These are phyloP conservation scores for Cutaneotrichosporon mucoides DNA, from an alignment of 1,284 basidiomycete species.

Conservation along the genomic window DNA sequence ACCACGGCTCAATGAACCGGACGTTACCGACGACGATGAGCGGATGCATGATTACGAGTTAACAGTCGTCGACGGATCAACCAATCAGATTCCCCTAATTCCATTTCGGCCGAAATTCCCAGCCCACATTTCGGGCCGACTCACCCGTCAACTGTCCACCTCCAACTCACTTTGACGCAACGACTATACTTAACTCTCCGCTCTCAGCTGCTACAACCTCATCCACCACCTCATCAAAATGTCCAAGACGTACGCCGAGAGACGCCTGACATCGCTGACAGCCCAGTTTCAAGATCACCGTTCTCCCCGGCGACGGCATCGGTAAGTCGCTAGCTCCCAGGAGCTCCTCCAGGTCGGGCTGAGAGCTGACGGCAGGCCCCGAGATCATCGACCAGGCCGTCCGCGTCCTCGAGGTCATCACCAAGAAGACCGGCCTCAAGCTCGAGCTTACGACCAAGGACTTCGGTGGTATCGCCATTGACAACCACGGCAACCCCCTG, in stretches of 20 bases:
- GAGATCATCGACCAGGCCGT: conserved; percentile 88
- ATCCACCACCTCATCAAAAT: background rate
- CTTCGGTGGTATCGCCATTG: conserved; percentile 94
- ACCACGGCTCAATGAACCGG: too few species aligned
- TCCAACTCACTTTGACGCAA: too few species aligned
- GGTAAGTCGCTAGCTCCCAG: conserved; percentile 54
- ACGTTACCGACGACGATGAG: too few species aligned
- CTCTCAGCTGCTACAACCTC: background rate
- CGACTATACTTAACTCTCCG: too few species aligned
- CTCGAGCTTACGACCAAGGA: conserved; percentile 64
- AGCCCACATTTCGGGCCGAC: too few species aligned
- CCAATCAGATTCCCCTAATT: too few species aligned
- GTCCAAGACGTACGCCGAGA: background rate
- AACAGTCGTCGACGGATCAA: too few species aligned
- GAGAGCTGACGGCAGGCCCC: conserved; percentile 60
- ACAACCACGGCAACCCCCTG: conserved; percentile 75
- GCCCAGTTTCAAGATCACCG: conserved; percentile 67
- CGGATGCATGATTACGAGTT: too few species aligned
- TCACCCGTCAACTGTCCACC: too few species aligned
- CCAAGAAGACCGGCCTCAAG: conserved; percentile 65
- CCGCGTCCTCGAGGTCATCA: conserved; percentile 74
- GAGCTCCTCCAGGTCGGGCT: background rate
- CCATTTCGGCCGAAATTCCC: too few species aligned
- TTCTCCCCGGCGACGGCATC: conserved; percentile 95
- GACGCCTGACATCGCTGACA: background rate